Evolutionary conservation across 2,329 filamentous ascomycete genomes (phyloP).

Genomic region (Penicillium sp.): DNA sequence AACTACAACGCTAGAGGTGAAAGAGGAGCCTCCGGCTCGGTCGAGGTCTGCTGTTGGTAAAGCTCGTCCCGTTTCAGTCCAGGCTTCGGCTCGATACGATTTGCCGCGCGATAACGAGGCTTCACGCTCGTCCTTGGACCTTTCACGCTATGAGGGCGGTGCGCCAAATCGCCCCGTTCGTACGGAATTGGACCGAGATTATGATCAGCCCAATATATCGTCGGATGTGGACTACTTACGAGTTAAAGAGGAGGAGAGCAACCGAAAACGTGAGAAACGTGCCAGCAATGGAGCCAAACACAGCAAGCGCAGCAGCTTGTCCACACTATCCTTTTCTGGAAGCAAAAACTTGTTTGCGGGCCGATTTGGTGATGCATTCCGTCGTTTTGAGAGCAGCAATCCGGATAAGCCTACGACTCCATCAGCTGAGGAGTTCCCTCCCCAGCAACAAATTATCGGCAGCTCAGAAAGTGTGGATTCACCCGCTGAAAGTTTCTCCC

Average conservation of each 20-base stretch:
- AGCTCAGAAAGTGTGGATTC: conserved; percentile 71
- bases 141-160: conserved; percentile 37
- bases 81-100: conserved; percentile 78
- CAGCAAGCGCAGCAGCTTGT: conserved; percentile 71
- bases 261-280: conserved; percentile 56
- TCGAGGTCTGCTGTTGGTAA: conserved; percentile 66
- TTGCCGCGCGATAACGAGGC: conserved; percentile 76
- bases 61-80: conserved; percentile 75
- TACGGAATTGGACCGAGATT: conserved; percentile 35
- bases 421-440: conserved; percentile 46
- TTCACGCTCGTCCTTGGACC: conserved; percentile 44
- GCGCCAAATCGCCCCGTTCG: conserved; percentile 35
- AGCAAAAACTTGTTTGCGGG: conserved; percentile 82
- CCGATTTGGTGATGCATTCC: conserved; percentile 91
- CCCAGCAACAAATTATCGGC: conserved; percentile 62
- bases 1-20: conserved; percentile 62
- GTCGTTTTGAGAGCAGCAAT: conserved; percentile 72
- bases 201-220: conserved; percentile 58
- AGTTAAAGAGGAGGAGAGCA: conserved; percentile 66
- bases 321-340: conserved; percentile 65
- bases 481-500: conserved; percentile 53
- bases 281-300: conserved; percentile 60
- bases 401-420: conserved; percentile 36
- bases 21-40: conserved; percentile 59
- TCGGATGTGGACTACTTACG: conserved; percentile 83